Conservation (phyloP, 176 grass and related monocot genomes). For the Ampelocalamus luodianensis region DNA sequence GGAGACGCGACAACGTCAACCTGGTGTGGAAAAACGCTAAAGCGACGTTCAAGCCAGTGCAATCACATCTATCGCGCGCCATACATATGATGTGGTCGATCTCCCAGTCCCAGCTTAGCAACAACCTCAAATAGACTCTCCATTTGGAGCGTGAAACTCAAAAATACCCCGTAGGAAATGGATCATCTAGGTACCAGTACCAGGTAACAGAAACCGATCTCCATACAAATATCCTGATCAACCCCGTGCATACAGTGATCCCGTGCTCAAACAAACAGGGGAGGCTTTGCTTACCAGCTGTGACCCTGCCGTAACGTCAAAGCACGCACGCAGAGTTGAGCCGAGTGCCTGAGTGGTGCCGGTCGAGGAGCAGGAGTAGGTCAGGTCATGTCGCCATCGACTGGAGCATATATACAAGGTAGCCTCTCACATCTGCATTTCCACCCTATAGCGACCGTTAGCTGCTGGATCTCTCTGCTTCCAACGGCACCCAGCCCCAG, state of each 20-base stretch:
- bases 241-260: no score
- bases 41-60: no score
- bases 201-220: no score
- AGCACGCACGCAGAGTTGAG: background rate
- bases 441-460: background rate
- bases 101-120: no score
- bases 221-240: no score
- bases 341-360: background rate
- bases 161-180: no score
- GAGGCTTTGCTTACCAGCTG: background rate
- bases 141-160: background rate
- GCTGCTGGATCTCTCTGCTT: constrained; percentile 12
- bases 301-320: constrained; percentile 34
- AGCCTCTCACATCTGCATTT: background rate
- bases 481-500: background rate
- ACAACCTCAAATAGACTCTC: no score
- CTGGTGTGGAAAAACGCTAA: no score
- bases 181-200: no score
- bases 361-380: background rate
- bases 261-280: background rate
- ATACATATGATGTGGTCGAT: no score
- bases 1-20: background rate
- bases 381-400: constrained; percentile 25
- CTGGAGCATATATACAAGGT: background rate
- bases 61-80: no score